Conservation (phyloP, 2,329 filamentous ascomycete species). For the Mollisia scopiformis region DNA sequence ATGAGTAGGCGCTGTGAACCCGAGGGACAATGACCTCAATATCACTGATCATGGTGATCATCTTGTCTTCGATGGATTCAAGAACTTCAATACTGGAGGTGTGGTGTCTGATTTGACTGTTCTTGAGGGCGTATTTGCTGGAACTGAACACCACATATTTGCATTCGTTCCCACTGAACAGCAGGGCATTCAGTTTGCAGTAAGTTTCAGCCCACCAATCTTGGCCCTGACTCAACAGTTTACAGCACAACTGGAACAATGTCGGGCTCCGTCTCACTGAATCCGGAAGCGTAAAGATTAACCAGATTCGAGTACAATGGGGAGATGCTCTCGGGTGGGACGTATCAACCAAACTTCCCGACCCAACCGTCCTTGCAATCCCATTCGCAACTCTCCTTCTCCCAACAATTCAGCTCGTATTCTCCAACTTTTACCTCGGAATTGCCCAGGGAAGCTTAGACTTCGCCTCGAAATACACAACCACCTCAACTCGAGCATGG, state of each 20-base stretch:
- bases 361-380: conserved; percentile 51
- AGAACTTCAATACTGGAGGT: conserved; percentile 70
- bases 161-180: conserved; percentile 61
- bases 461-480: conserved; percentile 59
- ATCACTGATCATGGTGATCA: conserved; percentile 57
- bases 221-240: not conserved
- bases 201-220: conserved; percentile 14
- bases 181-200: conserved; percentile 55
- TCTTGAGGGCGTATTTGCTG: conserved; percentile 63
- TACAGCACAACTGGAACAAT: conserved; percentile 63
- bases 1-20: conserved; percentile 58
- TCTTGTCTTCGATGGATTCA: conserved; percentile 63
- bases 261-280: conserved; percentile 65
- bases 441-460: conserved; percentile 62
- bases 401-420: conserved; percentile 67
- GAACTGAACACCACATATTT: conserved; percentile 63
- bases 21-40: conserved; percentile 62
- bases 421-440: conserved; percentile 67
- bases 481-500: conserved; percentile 61
- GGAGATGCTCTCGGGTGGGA: conserved; percentile 65
- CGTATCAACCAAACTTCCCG: conserved; percentile 49
- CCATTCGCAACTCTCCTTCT: conserved; percentile 61
- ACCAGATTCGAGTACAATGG: conserved; percentile 60
- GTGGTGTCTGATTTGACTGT: conserved; percentile 68
- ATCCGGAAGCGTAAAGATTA: conserved; percentile 63